These are phyloP conservation scores for Tylopilus plumbeoviolaceoides DNA, from an alignment of 768 basidiomycete species.

Conservation along the genomic window DNA sequence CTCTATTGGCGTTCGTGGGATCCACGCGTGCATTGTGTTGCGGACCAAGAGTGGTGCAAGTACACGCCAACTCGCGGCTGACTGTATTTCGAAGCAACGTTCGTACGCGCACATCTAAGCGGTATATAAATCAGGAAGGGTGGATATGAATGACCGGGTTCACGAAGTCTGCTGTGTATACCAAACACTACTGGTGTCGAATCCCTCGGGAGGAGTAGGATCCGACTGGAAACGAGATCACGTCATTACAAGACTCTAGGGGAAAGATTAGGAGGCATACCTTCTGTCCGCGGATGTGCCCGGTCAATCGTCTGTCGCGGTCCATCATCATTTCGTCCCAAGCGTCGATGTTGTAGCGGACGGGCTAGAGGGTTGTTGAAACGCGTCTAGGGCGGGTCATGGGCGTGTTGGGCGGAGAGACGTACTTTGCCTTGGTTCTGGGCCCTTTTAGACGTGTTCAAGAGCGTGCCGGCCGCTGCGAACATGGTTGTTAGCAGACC, in stretches of 20 bases:
- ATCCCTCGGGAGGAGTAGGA: conserved; percentile 62
- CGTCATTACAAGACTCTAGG: background rate
- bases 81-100: background rate
- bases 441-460: conserved; percentile 70
- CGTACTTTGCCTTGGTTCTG: conserved; percentile 90
- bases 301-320: conserved; percentile 83
- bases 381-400: background rate
- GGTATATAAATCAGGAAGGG: conserved; percentile 15
- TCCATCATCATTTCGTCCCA: conserved; percentile 99
- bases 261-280: conserved; percentile 43
- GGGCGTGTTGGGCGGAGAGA: background rate
- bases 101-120: conserved; percentile 6
- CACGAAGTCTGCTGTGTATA: conserved; percentile 52
- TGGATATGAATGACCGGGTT: conserved; percentile 26
- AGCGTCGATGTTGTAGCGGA: conserved; percentile 77
- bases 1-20: background rate
- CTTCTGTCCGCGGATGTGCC: conserved; percentile 79
- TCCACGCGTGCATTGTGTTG: background rate
- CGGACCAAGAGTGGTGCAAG: background rate
- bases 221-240: conserved; percentile 45
- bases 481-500: conserved; percentile 87
- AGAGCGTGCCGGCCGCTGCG: conserved; percentile 82
- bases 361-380: conserved; percentile 48
- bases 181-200: conserved; percentile 74
- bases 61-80: background rate